Conservation (phyloP, 2,329 filamentous ascomycete species). For the Aspergillus aculeatinus region DNA sequence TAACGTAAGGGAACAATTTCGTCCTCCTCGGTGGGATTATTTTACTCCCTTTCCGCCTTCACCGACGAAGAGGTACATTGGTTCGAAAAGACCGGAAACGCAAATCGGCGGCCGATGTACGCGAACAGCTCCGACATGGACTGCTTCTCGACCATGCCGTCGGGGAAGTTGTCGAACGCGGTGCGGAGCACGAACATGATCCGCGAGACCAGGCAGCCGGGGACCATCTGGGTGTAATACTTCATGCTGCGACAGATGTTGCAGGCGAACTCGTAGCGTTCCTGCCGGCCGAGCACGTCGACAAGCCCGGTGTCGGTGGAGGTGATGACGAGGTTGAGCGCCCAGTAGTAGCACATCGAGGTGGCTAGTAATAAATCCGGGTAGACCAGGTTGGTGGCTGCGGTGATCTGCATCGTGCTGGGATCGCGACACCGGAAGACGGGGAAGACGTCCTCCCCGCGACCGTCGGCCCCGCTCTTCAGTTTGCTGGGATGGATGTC, state of each 20-base stretch:
- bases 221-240: constrained; percentile 27
- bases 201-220: constrained; percentile 28
- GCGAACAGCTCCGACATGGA: constrained; percentile 26
- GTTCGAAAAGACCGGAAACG: constrained; percentile 25
- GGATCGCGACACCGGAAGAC: constrained; percentile 23
- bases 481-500: not conserved
- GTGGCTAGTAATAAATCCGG: constrained; percentile 27
- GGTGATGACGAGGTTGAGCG: constrained; percentile 26
- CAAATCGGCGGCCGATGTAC: constrained; percentile 23
- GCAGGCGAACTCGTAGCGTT: constrained; percentile 30
- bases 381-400: constrained; percentile 21
- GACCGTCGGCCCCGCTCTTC: not conserved
- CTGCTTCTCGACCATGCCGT: constrained; percentile 28
- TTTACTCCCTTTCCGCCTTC: not conserved
- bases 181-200: constrained; percentile 31
- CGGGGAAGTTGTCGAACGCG: constrained; percentile 27
- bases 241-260: constrained; percentile 33
- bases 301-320: constrained; percentile 22
- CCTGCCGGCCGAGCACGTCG: constrained; percentile 20
- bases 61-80: constrained; percentile 21
- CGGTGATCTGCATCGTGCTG: constrained; percentile 19
- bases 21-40: too few species aligned
- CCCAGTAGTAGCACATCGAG: constrained; percentile 27
- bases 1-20: too few species aligned
- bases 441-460: constrained; percentile 16